phyloP scores from a whole-genome alignment of 495 filamentous ascomycete genomes.

The Aspergillus panamensis region DNA sequence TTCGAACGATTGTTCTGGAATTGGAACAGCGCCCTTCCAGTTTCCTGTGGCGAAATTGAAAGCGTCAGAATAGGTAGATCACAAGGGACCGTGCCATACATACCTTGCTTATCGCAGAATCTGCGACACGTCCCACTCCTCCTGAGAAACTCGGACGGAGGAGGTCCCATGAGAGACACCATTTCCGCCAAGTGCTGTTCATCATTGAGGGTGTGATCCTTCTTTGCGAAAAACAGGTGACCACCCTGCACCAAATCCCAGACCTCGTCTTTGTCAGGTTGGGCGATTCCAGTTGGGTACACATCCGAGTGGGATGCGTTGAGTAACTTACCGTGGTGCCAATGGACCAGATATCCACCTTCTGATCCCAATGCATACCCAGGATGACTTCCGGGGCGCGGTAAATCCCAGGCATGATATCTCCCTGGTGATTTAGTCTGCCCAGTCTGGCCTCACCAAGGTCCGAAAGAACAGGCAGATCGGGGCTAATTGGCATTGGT shows the following conservation, averaged over 20 bases:
- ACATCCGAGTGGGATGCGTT: neutral
- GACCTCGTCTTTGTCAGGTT: slow-evolving; percentile 13
- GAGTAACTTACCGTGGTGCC: slow-evolving; percentile 32
- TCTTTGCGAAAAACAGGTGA: slow-evolving; percentile 22
- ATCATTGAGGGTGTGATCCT: slow-evolving; percentile 20
- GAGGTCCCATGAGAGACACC: slow-evolving; percentile 32
- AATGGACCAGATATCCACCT: slow-evolving; percentile 40
- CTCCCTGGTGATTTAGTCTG: slow-evolving; percentile 12
- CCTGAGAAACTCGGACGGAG: slow-evolving; percentile 30
- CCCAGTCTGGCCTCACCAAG: slow-evolving; percentile 26
- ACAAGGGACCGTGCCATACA: neutral
- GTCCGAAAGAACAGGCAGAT: slow-evolving; percentile 23
- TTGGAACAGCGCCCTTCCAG: slow-evolving; percentile 26
- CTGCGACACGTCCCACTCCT: slow-evolving; percentile 25
- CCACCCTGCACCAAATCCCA: slow-evolving; percentile 20
- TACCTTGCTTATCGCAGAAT: slow-evolving; percentile 31
- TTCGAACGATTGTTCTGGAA: slow-evolving; percentile 24
- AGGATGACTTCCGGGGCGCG: slow-evolving; percentile 39
- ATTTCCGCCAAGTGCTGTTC: slow-evolving; percentile 38
- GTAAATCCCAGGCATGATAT: slow-evolving; percentile 38
- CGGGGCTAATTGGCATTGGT: slow-evolving; percentile 15
- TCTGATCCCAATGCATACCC: slow-evolving; percentile 32
- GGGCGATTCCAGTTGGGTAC: neutral
- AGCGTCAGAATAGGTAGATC: neutral
- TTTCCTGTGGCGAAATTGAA: slow-evolving; percentile 18